phyloP scores from a whole-genome alignment of 345 rosid species.

The Eucalyptus marginata region DNA sequence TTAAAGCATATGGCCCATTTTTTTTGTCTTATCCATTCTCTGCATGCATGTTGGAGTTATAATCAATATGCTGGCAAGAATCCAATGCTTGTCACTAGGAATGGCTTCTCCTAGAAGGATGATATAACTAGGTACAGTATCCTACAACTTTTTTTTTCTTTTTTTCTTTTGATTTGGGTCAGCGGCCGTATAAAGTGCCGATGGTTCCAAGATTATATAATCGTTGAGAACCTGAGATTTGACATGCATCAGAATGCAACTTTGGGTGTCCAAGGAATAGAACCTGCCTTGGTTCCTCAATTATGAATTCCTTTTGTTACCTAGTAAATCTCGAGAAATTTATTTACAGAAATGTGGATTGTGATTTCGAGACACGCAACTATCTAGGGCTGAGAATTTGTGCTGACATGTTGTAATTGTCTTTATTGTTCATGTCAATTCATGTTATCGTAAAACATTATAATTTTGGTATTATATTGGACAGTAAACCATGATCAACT shows the following conservation, averaged over 20 bases:
- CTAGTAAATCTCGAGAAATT: neutral
- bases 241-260: neutral
- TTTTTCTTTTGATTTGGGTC: neutral
- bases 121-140: neutral
- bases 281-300: neutral
- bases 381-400: neutral
- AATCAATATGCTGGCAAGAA: constrained; percentile 4
- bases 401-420: neutral
- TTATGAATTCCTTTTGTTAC: neutral
- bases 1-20: constrained; percentile 13
- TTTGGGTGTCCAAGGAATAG: neutral
- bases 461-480: neutral
- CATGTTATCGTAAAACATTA: neutral
- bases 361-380: neutral
- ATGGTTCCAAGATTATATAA: neutral
- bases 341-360: neutral
- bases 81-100: constrained; percentile 18
- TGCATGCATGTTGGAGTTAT: neutral
- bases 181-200: neutral
- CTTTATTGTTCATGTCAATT: neutral
- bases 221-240: neutral
- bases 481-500: neutral
- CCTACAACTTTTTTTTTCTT: neutral
- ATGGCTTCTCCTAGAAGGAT: constrained; percentile 12
- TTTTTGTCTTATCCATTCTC: constrained; percentile 18